A percentile compares a stretch with the other conserved stretches of the same genome.
These are phyloP conservation scores for Oryza glumipatula DNA, from an alignment of 176 grass and related monocot genomes.

Conservation along the genomic window DNA sequence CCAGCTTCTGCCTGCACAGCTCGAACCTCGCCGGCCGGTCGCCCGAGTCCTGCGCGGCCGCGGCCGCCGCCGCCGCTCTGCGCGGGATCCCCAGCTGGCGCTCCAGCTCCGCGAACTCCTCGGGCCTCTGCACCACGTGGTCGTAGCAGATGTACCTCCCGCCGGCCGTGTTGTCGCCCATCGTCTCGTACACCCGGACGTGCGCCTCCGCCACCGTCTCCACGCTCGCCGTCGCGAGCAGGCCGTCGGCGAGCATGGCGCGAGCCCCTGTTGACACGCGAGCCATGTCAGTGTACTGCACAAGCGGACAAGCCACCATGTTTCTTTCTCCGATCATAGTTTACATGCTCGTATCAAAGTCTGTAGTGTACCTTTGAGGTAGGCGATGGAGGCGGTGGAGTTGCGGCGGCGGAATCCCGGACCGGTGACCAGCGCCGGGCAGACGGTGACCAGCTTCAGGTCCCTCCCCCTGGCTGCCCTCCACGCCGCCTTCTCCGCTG, in stretches of 20 bases:
- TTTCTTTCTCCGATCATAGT: neutral
- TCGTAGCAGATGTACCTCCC: slow-evolving; percentile 96
- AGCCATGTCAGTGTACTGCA: neutral
- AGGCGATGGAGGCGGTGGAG: slow-evolving; percentile 88
- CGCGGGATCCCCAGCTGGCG: slow-evolving; percentile 77
- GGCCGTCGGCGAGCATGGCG: slow-evolving; percentile 76
- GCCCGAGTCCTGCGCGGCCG: slow-evolving; percentile 26
- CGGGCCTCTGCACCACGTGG: slow-evolving; percentile 58
- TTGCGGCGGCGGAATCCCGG: slow-evolving; percentile 81
- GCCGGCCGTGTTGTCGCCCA: slow-evolving; percentile 71
- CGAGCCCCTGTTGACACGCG: slow-evolving; percentile 48
- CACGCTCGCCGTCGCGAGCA: slow-evolving; percentile 77
- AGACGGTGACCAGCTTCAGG: slow-evolving; percentile 85
- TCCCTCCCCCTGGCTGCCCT: slow-evolving; percentile 83
- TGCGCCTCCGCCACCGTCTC: slow-evolving; percentile 83
- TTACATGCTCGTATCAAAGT: neutral
- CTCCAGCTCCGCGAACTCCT: slow-evolving; percentile 78
- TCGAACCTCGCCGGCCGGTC: slow-evolving; percentile 67
- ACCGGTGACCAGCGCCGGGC: slow-evolving; percentile 82
- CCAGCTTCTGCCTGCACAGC: slow-evolving; percentile 80
- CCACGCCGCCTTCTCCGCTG: slow-evolving; percentile 94
- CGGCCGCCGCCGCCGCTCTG: slow-evolving; percentile 6
- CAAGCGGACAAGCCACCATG: neutral
- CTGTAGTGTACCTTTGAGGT: slow-evolving; percentile 72
- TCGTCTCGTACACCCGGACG: slow-evolving; percentile 76